A percentile compares a stretch with the other conserved stretches of the same genome.
These are phyloP conservation scores for Albifimbria verrucaria DNA, from an alignment of 2,329 filamentous ascomycete species.

Conservation along the genomic window DNA sequence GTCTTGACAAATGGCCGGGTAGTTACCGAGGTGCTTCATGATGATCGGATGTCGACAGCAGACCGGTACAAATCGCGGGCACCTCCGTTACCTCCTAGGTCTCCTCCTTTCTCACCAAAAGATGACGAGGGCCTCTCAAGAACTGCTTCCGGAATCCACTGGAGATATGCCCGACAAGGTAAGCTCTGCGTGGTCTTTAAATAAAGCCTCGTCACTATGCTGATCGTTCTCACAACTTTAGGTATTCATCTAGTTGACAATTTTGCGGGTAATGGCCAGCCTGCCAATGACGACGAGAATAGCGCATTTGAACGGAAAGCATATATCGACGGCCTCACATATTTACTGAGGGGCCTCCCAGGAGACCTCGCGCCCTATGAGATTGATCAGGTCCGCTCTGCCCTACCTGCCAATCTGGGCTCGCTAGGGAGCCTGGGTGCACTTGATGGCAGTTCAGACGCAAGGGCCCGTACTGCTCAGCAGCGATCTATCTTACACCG, in stretches of 20 bases:
- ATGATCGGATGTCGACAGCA: slow-evolving; percentile 3
- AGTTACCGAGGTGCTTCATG: slow-evolving; percentile 11
- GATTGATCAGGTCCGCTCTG: slow-evolving; percentile 29
- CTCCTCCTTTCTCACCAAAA: slow-evolving; percentile 6
- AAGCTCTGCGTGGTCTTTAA: slow-evolving; percentile 1
- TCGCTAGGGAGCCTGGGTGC: neutral
- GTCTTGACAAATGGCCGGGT: slow-evolving; percentile 8
- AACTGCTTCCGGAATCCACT: slow-evolving; percentile 28
- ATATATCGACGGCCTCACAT: slow-evolving; percentile 61
- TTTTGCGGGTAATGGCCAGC: slow-evolving; percentile 22
- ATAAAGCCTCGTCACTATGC: too few relatives aligned
- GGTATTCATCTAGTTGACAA: slow-evolving; percentile 23
- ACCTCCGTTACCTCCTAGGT: neutral
- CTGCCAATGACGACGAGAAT: slow-evolving; percentile 18
- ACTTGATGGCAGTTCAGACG: neutral
- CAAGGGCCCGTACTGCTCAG: neutral
- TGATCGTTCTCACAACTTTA: too few relatives aligned
- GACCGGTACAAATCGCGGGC: slow-evolving; percentile 3
- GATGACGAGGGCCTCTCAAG: slow-evolving; percentile 15
- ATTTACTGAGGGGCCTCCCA: slow-evolving; percentile 62
- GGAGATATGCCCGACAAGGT: slow-evolving; percentile 32
- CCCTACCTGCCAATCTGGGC: slow-evolving; percentile 18
- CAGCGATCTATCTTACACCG: slow-evolving; percentile 54
- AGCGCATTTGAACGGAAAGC: slow-evolving; percentile 49
- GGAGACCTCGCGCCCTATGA: slow-evolving; percentile 54